Conservation (phyloP, 805 yeast genomes). For the Debaryomyces castellii region DNA sequence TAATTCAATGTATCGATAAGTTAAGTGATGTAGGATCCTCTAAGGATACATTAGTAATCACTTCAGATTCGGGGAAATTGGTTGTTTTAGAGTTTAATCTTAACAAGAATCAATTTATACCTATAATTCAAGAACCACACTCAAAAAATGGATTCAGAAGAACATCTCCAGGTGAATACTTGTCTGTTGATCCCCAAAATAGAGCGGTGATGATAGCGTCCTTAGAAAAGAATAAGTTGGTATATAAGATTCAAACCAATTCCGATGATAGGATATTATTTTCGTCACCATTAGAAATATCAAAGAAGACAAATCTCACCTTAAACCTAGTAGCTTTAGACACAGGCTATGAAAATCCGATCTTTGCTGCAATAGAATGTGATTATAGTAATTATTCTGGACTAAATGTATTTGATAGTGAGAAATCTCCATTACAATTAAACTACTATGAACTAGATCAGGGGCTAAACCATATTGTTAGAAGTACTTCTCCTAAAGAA, state of each 20-base stretch:
- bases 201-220: conserved; percentile 72
- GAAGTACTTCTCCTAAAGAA: conserved; percentile 23
- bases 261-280: conserved; percentile 46
- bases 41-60: conserved; percentile 59
- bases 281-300: conserved; percentile 75
- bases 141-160: conserved; percentile 76
- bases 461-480: conserved; percentile 76
- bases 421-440: conserved; percentile 28
- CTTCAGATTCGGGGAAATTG: conserved; percentile 80
- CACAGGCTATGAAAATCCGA: conserved; percentile 78
- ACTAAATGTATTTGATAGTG: not conserved
- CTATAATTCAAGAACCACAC: conserved; percentile 61
- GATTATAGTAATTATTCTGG: conserved; percentile 40
- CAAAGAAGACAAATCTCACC: conserved; percentile 50
- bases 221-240: conserved; percentile 70
- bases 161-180: conserved; percentile 69
- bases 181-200: conserved; percentile 68
- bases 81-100: conserved; percentile 49
- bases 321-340: conserved; percentile 61
- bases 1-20: conserved; percentile 51
- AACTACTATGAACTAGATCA: conserved; percentile 80
- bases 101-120: conserved; percentile 39
- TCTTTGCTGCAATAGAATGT: conserved; percentile 77
- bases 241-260: conserved; percentile 58
- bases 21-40: conserved; percentile 54